Conservation (phyloP, 805 yeast genomes). For the Vanderwaltozyma tropicalis region DNA sequence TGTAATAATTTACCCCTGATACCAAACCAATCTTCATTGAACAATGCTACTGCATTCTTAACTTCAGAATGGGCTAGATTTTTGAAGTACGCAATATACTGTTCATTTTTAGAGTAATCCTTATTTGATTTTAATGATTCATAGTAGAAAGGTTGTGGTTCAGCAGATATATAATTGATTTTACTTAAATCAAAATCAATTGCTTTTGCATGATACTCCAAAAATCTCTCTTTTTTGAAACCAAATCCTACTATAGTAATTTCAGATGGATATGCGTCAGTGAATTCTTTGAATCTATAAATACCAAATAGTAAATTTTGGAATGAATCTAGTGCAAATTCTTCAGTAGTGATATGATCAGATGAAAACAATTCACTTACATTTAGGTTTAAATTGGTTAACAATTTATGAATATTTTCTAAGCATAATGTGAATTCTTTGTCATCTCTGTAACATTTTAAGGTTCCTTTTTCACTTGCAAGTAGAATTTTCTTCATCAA, state of each 20-base stretch:
- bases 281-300: constrained; percentile 39
- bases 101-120: constrained; percentile 11
- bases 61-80: constrained; percentile 41
- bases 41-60: constrained; percentile 43
- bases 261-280: constrained; percentile 37
- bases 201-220: constrained; percentile 44
- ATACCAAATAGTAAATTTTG: constrained; percentile 63
- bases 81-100: constrained; percentile 33
- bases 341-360: constrained; percentile 42
- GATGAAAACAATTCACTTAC: constrained; percentile 8
- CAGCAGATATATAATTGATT: constrained; percentile 45
- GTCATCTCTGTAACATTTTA: constrained; percentile 1
- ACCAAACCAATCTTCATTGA: constrained; percentile 50
- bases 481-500: constrained; percentile 31
- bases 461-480: not conserved
- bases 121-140: not conserved
- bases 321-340: constrained; percentile 68
- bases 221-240: constrained; percentile 55
- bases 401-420: not conserved
- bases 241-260: constrained; percentile 64
- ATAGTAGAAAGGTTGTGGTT: constrained; percentile 37
- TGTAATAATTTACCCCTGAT: constrained; percentile 31
- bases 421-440: constrained; percentile 6
- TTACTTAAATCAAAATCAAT: constrained; percentile 32
- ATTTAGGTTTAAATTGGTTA: constrained; percentile 4